These are phyloP conservation scores for Petunia axillaris DNA, from an alignment of 257 asterid species.

Conservation along the genomic window DNA sequence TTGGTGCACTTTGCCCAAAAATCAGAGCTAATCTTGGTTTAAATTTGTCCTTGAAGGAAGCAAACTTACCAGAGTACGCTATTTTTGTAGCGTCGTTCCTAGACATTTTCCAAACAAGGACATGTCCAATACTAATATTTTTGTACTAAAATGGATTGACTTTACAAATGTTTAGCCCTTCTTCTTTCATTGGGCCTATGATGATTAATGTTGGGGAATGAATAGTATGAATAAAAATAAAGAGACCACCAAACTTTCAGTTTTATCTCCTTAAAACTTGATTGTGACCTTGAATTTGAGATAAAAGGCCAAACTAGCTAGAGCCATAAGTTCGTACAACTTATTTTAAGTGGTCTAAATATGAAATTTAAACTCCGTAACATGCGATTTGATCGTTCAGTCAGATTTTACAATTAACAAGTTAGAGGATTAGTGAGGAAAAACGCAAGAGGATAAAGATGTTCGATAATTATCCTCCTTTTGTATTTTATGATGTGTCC, in stretches of 20 bases:
- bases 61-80: not conserved
- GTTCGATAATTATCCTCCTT: too few species aligned
- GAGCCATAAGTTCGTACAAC: not conserved
- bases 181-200: not conserved
- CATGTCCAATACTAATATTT: not conserved
- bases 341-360: not conserved
- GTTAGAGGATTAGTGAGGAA: too few species aligned
- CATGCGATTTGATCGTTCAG: not conserved
- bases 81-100: not conserved
- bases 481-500: too few species aligned
- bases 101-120: not conserved
- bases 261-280: not conserved
- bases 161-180: constrained; percentile 3
- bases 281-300: not conserved
- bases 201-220: not conserved
- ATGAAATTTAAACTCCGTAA: not conserved
- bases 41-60: too few species aligned
- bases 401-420: not conserved
- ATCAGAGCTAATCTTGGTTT: too few species aligned
- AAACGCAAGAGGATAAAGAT: too few species aligned
- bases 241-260: constrained; percentile 14
- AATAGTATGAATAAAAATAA: not conserved
- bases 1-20: too few species aligned
- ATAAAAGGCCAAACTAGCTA: not conserved
- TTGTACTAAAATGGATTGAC: not conserved